A percentile compares a stretch with the other conserved stretches of the same genome.
Conservation (phyloP, 2,329 filamentous ascomycete genomes). For the Apiospora sp. region DNA sequence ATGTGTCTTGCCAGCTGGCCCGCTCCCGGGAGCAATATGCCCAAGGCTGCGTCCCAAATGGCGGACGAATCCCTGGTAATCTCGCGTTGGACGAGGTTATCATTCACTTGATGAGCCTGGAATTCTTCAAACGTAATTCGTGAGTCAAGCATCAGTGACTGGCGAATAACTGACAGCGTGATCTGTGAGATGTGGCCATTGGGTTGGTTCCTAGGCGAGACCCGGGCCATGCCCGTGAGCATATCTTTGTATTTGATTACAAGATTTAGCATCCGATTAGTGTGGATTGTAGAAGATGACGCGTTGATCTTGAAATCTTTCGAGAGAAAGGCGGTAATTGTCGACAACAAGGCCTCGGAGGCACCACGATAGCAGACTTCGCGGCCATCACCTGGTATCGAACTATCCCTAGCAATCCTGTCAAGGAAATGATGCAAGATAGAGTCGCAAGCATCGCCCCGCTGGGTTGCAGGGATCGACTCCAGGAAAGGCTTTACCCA, state of each 20-base stretch:
- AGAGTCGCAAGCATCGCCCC: constrained; percentile 82
- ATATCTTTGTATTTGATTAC: constrained; percentile 69
- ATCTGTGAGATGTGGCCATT: constrained; percentile 61
- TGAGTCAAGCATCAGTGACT: constrained; percentile 74
- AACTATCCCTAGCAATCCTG: constrained; percentile 62
- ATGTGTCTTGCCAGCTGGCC: constrained; percentile 78
- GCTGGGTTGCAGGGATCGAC: constrained; percentile 78
- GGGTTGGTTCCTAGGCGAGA: constrained; percentile 53
- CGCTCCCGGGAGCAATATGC: constrained; percentile 71
- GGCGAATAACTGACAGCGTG: constrained; percentile 70
- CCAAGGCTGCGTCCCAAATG: constrained; percentile 81
- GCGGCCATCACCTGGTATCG: constrained; percentile 64
- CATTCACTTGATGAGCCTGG: constrained; percentile 61
- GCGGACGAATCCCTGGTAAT: constrained; percentile 74
- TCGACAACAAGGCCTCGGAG: constrained; percentile 65
- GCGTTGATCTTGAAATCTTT: constrained; percentile 52
- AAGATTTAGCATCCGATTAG: constrained; percentile 71
- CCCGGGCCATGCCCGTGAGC: constrained; percentile 62
- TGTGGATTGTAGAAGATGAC: constrained; percentile 66
- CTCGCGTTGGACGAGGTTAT: constrained; percentile 69
- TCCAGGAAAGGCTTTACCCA: constrained; percentile 83
- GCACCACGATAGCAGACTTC: constrained; percentile 71
- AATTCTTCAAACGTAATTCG: constrained; percentile 74
- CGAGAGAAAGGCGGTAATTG: constrained; percentile 63
- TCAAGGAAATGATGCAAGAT: constrained; percentile 78